These are phyloP conservation scores for Fusarium goolgardi DNA, from an alignment of 2,329 filamentous ascomycete genomes.

Conservation along the genomic window DNA sequence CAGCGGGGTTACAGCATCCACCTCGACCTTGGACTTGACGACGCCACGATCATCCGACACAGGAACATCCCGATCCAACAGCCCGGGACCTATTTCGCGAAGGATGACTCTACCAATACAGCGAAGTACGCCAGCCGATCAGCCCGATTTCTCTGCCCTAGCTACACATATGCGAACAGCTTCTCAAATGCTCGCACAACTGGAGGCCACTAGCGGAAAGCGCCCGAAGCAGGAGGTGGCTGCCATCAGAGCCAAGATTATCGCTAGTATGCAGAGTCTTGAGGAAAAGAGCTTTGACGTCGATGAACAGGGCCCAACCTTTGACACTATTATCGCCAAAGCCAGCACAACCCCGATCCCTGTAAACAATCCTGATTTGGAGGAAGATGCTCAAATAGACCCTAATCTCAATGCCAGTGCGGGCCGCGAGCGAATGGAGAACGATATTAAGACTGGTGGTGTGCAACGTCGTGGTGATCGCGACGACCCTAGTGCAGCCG, in stretches of 20 bases:
- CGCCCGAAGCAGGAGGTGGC: constrained; percentile 83
- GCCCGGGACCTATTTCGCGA: constrained; percentile 66
- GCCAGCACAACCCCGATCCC: constrained; percentile 63
- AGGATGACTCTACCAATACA: constrained; percentile 70
- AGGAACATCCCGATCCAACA: constrained; percentile 74
- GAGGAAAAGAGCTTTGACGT: constrained; percentile 86
- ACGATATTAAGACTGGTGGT: constrained; percentile 87
- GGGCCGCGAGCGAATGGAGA: constrained; percentile 86
- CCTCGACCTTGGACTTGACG: constrained; percentile 68
- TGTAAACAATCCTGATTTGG: constrained; percentile 61
- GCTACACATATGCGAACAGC: constrained; percentile 90
- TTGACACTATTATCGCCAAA: constrained; percentile 85
- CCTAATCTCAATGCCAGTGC: constrained; percentile 73
- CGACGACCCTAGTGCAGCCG: constrained; percentile 86
- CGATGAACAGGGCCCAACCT: constrained; percentile 79
- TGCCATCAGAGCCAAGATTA: constrained; percentile 86
- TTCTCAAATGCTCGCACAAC: constrained; percentile 86
- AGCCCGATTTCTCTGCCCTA: constrained; percentile 83
- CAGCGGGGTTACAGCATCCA: constrained; percentile 70
- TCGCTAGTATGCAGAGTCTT: constrained; percentile 88
- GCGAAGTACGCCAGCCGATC: constrained; percentile 69
- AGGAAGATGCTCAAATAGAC: constrained; percentile 65
- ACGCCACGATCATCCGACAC: constrained; percentile 78
- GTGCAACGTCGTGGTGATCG: constrained; percentile 84
- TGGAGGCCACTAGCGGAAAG: constrained; percentile 84